Percentiles rank a stretch among this genome's conserved stretches.
These are phyloP conservation scores for Physcomitrellopsis africana DNA, from an alignment of 225 moss, liverwort and hornwort species.

Conservation along the genomic window DNA sequence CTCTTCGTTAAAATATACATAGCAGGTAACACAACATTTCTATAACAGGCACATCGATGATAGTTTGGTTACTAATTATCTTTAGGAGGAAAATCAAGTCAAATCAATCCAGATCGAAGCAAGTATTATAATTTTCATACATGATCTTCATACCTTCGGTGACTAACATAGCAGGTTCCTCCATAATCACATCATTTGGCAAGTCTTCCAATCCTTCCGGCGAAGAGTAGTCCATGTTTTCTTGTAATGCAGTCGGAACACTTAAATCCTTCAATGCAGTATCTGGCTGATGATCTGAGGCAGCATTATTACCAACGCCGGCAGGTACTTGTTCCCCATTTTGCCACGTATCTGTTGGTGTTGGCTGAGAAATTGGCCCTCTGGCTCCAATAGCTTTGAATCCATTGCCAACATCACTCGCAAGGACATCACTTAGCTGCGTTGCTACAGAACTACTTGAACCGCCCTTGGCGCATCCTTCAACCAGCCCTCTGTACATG, in stretches of 20 bases:
- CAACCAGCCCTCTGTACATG: conserved; percentile 76
- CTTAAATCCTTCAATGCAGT: conserved; percentile 34
- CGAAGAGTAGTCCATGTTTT: conserved; percentile 40
- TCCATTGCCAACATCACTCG: conserved; percentile 60
- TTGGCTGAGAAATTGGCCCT: conserved; percentile 34
- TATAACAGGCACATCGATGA: background rate
- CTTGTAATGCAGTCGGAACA: conserved; percentile 37
- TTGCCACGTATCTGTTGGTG: conserved; percentile 29
- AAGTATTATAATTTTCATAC: background rate
- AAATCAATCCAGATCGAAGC: background rate
- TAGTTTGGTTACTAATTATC: background rate
- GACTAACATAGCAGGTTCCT: conserved; percentile 46
- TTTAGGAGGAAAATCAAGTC: background rate
- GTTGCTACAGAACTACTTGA: conserved; percentile 59
- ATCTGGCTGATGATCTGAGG: conserved; percentile 38
- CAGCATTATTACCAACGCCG: conserved; percentile 30
- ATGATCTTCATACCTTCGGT: conserved; percentile 45
- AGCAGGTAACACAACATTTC: background rate
- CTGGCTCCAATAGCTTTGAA: conserved; percentile 59
- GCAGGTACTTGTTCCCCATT: conserved; percentile 36
- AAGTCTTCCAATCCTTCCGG: conserved; percentile 40
- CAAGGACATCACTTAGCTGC: conserved; percentile 64
- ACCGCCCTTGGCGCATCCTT: conserved; percentile 44
- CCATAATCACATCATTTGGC: conserved; percentile 65
- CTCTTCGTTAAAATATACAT: background rate